These are phyloP conservation scores for Delonix regia DNA, from an alignment of 306 rosid species.

Conservation along the genomic window DNA sequence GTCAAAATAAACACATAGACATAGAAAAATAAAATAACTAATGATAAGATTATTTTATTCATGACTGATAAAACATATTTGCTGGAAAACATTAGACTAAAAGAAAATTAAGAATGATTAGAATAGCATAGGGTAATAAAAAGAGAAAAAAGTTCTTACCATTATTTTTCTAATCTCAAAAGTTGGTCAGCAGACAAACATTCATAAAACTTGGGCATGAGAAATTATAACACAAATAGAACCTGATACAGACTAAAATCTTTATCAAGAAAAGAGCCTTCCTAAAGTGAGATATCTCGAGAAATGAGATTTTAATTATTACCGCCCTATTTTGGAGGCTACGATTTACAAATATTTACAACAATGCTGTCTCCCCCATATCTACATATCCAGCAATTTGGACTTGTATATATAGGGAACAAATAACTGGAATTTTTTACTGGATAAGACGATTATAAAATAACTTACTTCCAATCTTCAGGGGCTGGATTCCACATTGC, in stretches of 20 bases:
- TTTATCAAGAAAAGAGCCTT: constrained; percentile 14
- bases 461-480: constrained; percentile 29
- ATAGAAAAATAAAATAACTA: no score
- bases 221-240: not conserved
- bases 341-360: constrained; percentile 34
- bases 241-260: constrained; percentile 4
- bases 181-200: no score
- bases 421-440: constrained; percentile 28
- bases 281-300: constrained; percentile 13
- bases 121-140: no score
- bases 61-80: no score
- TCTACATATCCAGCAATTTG: constrained; percentile 27
- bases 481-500: constrained; percentile 6
- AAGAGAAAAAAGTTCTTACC: no score
- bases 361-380: constrained; percentile 17
- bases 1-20: no score
- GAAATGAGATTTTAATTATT: constrained; percentile 17
- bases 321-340: not conserved
- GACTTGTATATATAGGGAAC: constrained; percentile 14
- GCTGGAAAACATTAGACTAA: no score
- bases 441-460: constrained; percentile 19
- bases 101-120: no score
- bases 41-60: no score
- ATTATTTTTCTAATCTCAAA: no score
- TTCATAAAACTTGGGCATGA: no score